Base-by-base conservation (phyloP, 2,329 filamentous ascomycete genomes). In the Trichoderma harzianum region DNA sequence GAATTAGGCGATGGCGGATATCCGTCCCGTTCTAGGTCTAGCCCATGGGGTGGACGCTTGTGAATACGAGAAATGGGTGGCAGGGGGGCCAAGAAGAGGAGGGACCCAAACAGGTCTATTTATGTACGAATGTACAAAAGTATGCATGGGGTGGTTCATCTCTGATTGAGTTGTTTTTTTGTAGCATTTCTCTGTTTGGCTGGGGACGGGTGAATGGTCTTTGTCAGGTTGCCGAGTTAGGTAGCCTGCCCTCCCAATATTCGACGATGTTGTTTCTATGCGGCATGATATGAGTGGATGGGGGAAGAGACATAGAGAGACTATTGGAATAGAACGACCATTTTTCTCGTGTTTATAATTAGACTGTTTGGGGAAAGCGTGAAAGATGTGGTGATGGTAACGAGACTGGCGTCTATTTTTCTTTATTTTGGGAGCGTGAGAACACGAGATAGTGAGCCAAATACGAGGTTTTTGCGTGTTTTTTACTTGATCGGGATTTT, bases 1-100 rank as follows among this genome's bases (percentile, higher is more conserved):
- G 43, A 18, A 55, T 67, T 67, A 57, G 64, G 64, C 64, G 64
- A 67, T 67, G 64, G 51, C 64, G 64, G 64, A 67, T 43, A 58
- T 67, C 64, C 14, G 64, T 28, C 32, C 64, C 64, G 51, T 67
- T 67, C 64, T 67, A 67, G 64, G 64, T 67, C 64, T 67, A 67
- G 64, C 32, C 47, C 51, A 67, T 55, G 64, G 51, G 21, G 63
- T 67, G 64, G 47, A 53, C 64, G 64, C 64, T 67, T 67, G 64
- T 67, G 64, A 67, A 67, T 67, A 67, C 64, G 64, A 67, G 64
- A 67, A 67, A 67, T 67, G 43, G 51, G 51, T 43, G 64, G 64
- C 64, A 67, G 64, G 64, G 64, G 64, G 47, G 28, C 28, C 36
- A 21, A 21, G n/a, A 12, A 18, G 62, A 39, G 43, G 30, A 11